These are phyloP conservation scores for Debaryomyces prosopidis DNA, from an alignment of 805 yeast genomes.

Conservation along the genomic window DNA sequence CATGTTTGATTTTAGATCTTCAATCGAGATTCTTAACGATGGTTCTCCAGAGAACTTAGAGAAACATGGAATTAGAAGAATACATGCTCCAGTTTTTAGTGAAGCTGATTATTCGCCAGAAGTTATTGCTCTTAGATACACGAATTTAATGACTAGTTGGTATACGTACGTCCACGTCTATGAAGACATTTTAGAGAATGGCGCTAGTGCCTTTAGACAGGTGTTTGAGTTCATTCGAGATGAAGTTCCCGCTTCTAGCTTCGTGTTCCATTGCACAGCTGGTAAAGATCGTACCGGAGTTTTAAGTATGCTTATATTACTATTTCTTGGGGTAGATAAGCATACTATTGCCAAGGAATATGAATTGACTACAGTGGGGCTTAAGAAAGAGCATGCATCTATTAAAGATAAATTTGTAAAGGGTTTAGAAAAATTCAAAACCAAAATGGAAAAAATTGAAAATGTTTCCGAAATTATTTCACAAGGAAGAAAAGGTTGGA, in stretches of 20 bases:
- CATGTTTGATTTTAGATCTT: slow-evolving; percentile 69
- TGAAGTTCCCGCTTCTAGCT: slow-evolving; percentile 32
- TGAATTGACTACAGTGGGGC: slow-evolving; percentile 69
- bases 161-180: slow-evolving; percentile 65
- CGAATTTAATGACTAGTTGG: slow-evolving; percentile 57
- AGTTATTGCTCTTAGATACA: slow-evolving; percentile 55
- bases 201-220: slow-evolving; percentile 45
- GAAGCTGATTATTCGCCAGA: slow-evolving; percentile 62
- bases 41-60: slow-evolving; percentile 41
- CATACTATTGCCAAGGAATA: slow-evolving; percentile 72
- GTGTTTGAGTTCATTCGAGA: slow-evolving; percentile 61
- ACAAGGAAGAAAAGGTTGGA: slow-evolving; percentile 43
- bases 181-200: slow-evolving; percentile 53
- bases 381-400: slow-evolving; percentile 47
- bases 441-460: slow-evolving; percentile 20
- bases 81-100: slow-evolving; percentile 58
- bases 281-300: slow-evolving; percentile 89
- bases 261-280: slow-evolving; percentile 78
- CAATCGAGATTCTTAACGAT: slow-evolving; percentile 49
- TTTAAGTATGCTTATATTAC: slow-evolving; percentile 63
- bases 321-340: slow-evolving; percentile 64
- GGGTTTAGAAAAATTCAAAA: slow-evolving; percentile 30
- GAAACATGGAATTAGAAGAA: slow-evolving; percentile 46
- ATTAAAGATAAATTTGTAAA: slow-evolving; percentile 36
- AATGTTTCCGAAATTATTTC: slow-evolving; percentile 23